Conservation (phyloP, 495 filamentous ascomycete genomes). For the Talaromyces trachyspermus region DNA sequence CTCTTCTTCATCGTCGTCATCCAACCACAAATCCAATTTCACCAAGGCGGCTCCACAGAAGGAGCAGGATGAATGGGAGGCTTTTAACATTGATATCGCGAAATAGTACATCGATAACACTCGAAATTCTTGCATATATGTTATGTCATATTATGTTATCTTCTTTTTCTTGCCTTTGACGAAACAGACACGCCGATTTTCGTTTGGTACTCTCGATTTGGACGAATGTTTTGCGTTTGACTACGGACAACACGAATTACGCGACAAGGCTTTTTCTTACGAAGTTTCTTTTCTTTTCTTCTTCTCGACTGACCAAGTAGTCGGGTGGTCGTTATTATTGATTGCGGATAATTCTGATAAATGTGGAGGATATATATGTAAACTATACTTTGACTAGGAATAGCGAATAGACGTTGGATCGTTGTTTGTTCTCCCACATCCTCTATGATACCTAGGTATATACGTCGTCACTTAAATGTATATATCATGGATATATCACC, state of each 20-base stretch:
- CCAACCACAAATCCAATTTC: too few species aligned
- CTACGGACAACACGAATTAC: conserved; percentile 6
- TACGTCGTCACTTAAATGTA: too few species aligned
- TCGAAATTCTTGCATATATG: conserved; percentile 5
- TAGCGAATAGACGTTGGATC: too few species aligned
- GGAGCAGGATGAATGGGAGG: conserved; percentile 29
- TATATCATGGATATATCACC: background rate
- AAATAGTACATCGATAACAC: background rate
- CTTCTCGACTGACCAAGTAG: conserved; percentile 4
- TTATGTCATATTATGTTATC: background rate
- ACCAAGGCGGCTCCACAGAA: conserved; percentile 16
- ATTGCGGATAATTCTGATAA: too few species aligned
- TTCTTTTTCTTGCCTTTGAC: background rate
- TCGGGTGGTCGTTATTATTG: background rate
- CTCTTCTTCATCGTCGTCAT: too few species aligned
- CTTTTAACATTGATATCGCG: background rate
- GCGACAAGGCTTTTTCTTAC: conserved; percentile 23
- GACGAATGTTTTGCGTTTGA: conserved; percentile 2
- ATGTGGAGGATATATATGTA: too few species aligned
- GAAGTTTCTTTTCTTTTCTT: conserved; percentile 26
- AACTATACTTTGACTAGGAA: too few species aligned
- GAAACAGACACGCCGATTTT: too few species aligned
- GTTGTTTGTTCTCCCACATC: too few species aligned
- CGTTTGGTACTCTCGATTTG: background rate
- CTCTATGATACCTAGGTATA: too few species aligned